Percentiles rank a stretch among this genome's conserved stretches.
These are phyloP conservation scores for Rosa chinensis DNA, from an alignment of 306 rosid species.

Conservation along the genomic window DNA sequence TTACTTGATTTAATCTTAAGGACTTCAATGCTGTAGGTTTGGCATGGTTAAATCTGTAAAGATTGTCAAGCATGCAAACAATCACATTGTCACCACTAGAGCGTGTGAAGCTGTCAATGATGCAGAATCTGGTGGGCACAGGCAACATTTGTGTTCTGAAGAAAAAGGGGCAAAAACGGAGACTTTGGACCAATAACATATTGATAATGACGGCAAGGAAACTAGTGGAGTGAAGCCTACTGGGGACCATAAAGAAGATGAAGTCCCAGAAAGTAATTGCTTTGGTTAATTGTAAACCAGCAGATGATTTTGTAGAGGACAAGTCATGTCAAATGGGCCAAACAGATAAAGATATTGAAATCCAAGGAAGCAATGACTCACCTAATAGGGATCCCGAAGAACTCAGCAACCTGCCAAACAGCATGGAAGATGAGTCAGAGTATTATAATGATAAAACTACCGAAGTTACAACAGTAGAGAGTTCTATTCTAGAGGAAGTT, in stretches of 20 bases:
- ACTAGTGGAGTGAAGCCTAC: slow-evolving; percentile 25
- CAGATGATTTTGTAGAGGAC: slow-evolving; percentile 23
- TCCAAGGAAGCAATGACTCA: slow-evolving; percentile 18
- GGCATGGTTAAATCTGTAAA: slow-evolving; percentile 77
- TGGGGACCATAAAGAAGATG: slow-evolving; percentile 24
- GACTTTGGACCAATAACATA: slow-evolving; percentile 25
- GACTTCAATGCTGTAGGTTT: slow-evolving; percentile 54
- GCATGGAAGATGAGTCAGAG: slow-evolving; percentile 31
- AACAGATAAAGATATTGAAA: slow-evolving; percentile 24
- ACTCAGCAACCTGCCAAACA: slow-evolving; percentile 30
- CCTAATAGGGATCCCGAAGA: slow-evolving; percentile 22
- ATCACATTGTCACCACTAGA: slow-evolving; percentile 27
- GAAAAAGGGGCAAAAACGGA: slow-evolving; percentile 23
- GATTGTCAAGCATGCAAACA: slow-evolving; percentile 47
- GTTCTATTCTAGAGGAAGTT: slow-evolving; percentile 12
- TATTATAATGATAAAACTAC: slow-evolving; percentile 27
- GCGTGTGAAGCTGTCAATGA: slow-evolving; percentile 28
- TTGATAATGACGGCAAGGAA: slow-evolving; percentile 10
- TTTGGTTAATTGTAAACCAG: slow-evolving; percentile 27
- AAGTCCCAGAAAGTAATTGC: slow-evolving; percentile 17
- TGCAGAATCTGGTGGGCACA: slow-evolving; percentile 31
- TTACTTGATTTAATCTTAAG: slow-evolving; percentile 16
- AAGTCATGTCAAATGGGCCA: slow-evolving; percentile 36
- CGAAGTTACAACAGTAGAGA: slow-evolving; percentile 25
- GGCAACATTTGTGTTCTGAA: slow-evolving; percentile 6